These are phyloP conservation scores for Isatis tinctoria DNA, from an alignment of 345 rosid genomes.

Conservation along the genomic window DNA sequence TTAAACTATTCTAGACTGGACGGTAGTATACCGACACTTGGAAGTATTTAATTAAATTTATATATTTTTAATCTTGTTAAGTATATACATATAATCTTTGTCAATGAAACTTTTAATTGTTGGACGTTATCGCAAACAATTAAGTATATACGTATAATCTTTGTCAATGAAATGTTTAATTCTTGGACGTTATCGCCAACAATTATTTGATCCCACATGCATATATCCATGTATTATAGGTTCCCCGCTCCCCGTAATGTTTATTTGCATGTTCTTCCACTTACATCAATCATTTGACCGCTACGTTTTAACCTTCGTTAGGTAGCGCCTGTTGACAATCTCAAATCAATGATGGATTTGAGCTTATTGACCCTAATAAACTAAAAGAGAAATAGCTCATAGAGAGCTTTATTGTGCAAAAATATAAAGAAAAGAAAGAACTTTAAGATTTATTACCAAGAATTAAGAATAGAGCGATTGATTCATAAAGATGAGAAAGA, in stretches of 20 bases:
- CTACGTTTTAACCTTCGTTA: slow-evolving; percentile 6
- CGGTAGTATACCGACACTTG: not conserved
- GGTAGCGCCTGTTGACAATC: too few relatives aligned
- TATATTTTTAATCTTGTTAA: not conserved
- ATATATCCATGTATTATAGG: too few relatives aligned
- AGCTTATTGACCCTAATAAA: too few relatives aligned
- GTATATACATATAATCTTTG: not conserved
- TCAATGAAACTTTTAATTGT: not conserved
- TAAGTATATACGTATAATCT: not conserved
- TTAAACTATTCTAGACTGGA: not conserved
- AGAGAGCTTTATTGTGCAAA: too few relatives aligned
- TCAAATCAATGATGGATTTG: too few relatives aligned
- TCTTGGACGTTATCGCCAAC: slow-evolving; percentile 24
- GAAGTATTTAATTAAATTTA: not conserved
- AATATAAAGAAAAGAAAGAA: too few relatives aligned
- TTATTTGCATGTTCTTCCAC: slow-evolving; percentile 28
- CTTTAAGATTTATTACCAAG: too few relatives aligned
- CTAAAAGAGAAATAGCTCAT: too few relatives aligned
- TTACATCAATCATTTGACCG: slow-evolving; percentile 14
- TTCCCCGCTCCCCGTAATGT: not conserved
- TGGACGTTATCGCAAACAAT: slow-evolving; percentile 20
- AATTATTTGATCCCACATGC: slow-evolving; percentile 31
- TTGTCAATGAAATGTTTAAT: slow-evolving; percentile 12
- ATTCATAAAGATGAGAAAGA: too few relatives aligned
- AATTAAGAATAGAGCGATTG: too few relatives aligned